phyloP scores from a whole-genome alignment of 371 early-diverging fungal genomes.

The Mucor circinelloides region DNA sequence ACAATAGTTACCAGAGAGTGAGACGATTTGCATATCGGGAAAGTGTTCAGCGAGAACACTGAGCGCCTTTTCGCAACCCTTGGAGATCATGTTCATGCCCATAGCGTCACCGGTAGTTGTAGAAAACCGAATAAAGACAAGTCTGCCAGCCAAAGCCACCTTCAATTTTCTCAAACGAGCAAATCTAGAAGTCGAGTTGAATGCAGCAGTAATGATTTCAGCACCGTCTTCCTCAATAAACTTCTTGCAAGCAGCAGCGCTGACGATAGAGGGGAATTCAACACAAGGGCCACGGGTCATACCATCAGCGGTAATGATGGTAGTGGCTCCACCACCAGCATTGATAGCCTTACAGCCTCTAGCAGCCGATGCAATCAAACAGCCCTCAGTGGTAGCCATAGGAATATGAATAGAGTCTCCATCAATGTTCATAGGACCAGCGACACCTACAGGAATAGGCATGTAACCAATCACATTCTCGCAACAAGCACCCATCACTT shows the following conservation, averaged over 20 bases:
- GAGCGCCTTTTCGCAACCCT: slow-evolving; percentile 86
- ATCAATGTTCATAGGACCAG: slow-evolving; percentile 84
- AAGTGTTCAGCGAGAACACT: slow-evolving; percentile 62
- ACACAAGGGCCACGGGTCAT: slow-evolving; percentile 96
- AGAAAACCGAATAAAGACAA: slow-evolving; percentile 83
- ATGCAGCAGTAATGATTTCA: slow-evolving; percentile 68
- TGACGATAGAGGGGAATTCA: slow-evolving; percentile 71
- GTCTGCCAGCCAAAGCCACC: slow-evolving; percentile 82
- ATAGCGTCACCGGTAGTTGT: slow-evolving; percentile 97
- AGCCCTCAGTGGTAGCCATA: slow-evolving; percentile 97
- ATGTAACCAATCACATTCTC: slow-evolving; percentile 96
- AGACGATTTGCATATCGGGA: slow-evolving; percentile 78
- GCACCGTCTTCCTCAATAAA: slow-evolving; percentile 82
- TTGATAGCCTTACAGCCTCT: slow-evolving; percentile 96
- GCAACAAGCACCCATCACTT: slow-evolving; percentile 92
- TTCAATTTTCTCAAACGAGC: slow-evolving; percentile 83
- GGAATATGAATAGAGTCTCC: slow-evolving; percentile 82
- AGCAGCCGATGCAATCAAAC: slow-evolving; percentile 90
- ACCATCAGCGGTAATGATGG: slow-evolving; percentile 84
- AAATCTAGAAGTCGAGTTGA: slow-evolving; percentile 90
- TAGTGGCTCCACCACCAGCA: slow-evolving; percentile 84
- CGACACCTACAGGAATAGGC: slow-evolving; percentile 93
- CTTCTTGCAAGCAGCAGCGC: slow-evolving; percentile 72
- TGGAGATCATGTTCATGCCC: slow-evolving; percentile 99
- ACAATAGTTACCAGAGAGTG: slow-evolving; percentile 93